Conservation (phyloP, 2,329 filamentous ascomycete genomes). For the Cladosporium sp. region DNA sequence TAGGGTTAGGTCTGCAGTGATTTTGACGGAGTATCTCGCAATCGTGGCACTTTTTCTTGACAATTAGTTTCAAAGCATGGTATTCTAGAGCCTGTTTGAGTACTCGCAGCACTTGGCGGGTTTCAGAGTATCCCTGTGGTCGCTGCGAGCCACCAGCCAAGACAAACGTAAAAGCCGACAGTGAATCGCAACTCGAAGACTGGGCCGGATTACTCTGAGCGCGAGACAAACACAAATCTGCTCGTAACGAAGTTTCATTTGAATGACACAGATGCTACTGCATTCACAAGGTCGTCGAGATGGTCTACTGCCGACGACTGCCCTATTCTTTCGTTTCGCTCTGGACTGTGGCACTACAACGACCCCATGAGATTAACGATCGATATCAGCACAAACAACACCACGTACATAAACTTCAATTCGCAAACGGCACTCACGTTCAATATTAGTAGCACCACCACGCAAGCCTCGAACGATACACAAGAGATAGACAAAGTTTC, state of each 20-base stretch:
- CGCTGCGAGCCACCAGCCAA: neutral
- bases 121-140: neutral
- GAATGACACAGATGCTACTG: too few species aligned
- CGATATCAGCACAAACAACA: neutral
- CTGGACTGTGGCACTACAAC: neutral
- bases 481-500: neutral
- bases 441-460: neutral
- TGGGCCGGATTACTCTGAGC: too few species aligned
- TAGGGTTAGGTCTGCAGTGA: neutral
- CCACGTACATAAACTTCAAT: neutral
- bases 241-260: too few species aligned
- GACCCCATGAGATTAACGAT: neutral
- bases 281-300: too few species aligned
- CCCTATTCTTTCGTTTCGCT: too few species aligned
- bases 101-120: neutral
- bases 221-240: too few species aligned
- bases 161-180: neutral
- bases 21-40: neutral
- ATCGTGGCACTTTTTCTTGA: neutral
- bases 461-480: neutral
- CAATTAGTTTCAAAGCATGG: neutral
- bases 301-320: too few species aligned
- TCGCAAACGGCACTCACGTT: neutral
- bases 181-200: neutral
- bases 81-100: neutral